Percentiles rank a stretch among this genome's conserved stretches.
These are phyloP conservation scores for Discostella stelligera DNA, from an alignment of 352 stramenopile species.

Conservation along the genomic window DNA sequence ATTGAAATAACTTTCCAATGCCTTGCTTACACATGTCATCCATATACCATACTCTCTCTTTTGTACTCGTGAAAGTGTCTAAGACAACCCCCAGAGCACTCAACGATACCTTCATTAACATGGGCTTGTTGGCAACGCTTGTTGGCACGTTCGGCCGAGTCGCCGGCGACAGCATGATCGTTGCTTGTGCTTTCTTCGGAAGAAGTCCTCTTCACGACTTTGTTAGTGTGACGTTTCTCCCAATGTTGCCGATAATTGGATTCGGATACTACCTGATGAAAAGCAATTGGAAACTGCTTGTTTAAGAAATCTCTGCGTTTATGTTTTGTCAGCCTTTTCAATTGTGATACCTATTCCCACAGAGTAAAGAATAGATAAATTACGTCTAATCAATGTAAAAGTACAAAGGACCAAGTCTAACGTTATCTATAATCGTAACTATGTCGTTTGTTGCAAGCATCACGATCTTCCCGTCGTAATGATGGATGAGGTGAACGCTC, in stretches of 20 bases:
- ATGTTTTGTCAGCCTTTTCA: neutral
- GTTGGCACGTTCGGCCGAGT: conserved; percentile 66
- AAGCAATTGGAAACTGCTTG: conserved; percentile 7
- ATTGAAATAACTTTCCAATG: neutral
- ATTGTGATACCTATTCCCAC: too few species aligned
- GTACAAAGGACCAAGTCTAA: too few species aligned
- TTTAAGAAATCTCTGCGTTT: neutral
- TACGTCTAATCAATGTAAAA: too few species aligned
- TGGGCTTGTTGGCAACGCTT: conserved; percentile 57
- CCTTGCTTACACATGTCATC: neutral
- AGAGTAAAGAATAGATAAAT: too few species aligned
- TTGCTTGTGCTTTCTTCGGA: conserved; percentile 46
- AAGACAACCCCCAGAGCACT: conserved; percentile 59
- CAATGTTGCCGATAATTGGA: conserved; percentile 49
- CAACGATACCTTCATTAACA: conserved; percentile 62
- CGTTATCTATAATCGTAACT: too few species aligned
- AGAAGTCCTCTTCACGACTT: conserved; percentile 57
- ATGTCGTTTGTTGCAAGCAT: too few species aligned
- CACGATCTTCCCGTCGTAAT: too few species aligned
- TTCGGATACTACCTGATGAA: conserved; percentile 14
- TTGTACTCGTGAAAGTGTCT: conserved; percentile 28
- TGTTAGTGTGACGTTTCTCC: conserved; percentile 59
- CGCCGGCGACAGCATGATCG: conserved; percentile 63
- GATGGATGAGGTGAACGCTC: too few species aligned
- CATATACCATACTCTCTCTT: neutral